Evolutionary conservation across 2,329 filamentous ascomycete genomes (phyloP), one percentile per base, ranked within the genome.

Genomic region (Lasiodiplodia hormozganensis): DNA sequence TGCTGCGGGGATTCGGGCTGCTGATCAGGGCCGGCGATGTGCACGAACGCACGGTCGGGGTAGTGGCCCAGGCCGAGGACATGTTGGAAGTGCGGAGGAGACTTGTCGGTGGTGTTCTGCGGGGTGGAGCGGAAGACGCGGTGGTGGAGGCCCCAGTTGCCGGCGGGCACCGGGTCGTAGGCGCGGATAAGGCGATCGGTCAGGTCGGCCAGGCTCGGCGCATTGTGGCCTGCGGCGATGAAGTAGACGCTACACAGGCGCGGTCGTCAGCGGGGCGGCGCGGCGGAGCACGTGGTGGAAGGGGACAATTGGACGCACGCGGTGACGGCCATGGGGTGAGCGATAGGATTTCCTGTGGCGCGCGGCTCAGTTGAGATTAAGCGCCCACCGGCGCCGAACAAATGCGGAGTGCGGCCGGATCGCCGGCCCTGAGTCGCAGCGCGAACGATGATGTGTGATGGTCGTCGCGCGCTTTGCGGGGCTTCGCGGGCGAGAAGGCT

Each of bases 41-140:
- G 60, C 28, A 70, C 38, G 49, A 70, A 69, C 31, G 68, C 69
- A 40, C 51, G 40, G 14, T 56, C 60, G 49, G 65, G 57, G 14
- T 70, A 56, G 60, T 68, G 65, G 16, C 43, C 52, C 12, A 72
- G 67, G 58, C 28, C 58, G 3, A 71, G 66, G 58, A 71, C 52
- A 64, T 72, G 70, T 40, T 72, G 70, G 43, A 60, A 67, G 31
- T 57, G 51, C 43, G 34, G 69, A 7, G 70, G 68, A 12, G 56
- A 67, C 60, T 64, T 62, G 49, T 70, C 69, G 28, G 47, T 60
- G 57, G 72, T 51, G 28, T 66, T 65, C 3, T 69, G 8, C 3
- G 77, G 75, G 1, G 71, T 73, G 64, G 77, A 74, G 68, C 77
- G 78, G 64, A 79, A 76, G 14, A 76, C 70, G 21, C 76, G 76